Conservation (phyloP, 129 eudicot species). For the Kitagawia praeruptora region DNA sequence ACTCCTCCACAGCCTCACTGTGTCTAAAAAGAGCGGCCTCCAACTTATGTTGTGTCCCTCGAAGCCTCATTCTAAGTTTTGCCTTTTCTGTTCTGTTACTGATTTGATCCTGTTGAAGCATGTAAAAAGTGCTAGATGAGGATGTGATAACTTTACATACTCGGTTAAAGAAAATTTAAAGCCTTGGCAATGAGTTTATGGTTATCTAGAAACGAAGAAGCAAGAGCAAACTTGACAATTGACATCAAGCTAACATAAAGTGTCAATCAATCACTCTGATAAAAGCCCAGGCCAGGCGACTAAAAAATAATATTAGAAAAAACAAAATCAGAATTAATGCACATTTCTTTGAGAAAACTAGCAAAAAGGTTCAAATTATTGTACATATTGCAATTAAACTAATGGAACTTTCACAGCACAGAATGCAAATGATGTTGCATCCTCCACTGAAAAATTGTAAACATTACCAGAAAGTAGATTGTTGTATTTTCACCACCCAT, state of each 20-base stretch:
- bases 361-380: neutral
- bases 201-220: neutral
- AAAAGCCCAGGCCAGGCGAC: neutral
- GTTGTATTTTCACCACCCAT: neutral
- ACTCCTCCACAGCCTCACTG: slow-evolving; percentile 49
- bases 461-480: neutral
- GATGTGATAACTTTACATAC: neutral
- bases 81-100: slow-evolving; percentile 30
- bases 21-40: slow-evolving; percentile 53
- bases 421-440: neutral
- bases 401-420: too few species aligned
- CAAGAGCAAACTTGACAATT: neutral
- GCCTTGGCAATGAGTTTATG: neutral
- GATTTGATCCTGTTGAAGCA: slow-evolving; percentile 32
- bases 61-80: slow-evolving; percentile 72
- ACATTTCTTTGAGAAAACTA: neutral
- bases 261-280: neutral
- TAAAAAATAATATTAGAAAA: neutral
- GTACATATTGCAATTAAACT: neutral
- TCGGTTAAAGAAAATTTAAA: neutral
- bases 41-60: slow-evolving; percentile 53
- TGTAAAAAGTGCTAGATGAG: neutral
- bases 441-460: neutral
- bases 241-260: neutral
- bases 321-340: neutral